Evolutionary conservation across 2,329 filamentous ascomycete genomes (phyloP).

Genomic region (Cladobotryum mycophilum): DNA sequence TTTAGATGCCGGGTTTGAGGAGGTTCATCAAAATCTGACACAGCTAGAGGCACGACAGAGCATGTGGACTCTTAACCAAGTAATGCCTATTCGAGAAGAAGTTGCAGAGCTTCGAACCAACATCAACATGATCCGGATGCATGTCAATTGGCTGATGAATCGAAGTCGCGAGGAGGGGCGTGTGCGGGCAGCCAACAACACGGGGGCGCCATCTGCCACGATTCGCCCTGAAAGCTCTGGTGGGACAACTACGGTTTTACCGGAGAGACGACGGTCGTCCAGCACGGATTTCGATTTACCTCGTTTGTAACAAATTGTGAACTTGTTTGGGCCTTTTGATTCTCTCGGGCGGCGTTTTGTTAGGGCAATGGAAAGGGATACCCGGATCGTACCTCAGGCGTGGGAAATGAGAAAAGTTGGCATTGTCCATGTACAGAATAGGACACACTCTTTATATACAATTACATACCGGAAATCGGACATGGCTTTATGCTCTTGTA

Average conservation of each 20-base stretch:
- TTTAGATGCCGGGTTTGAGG: constrained; percentile 43
- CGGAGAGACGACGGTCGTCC: constrained; percentile 32
- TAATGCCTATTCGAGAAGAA: constrained; percentile 55
- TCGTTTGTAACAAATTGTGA: constrained; percentile 23
- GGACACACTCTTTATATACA: neutral
- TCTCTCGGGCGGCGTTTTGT: neutral
- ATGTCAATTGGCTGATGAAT: constrained; percentile 53
- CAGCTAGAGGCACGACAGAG: constrained; percentile 55
- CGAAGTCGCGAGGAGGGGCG: constrained; percentile 43
- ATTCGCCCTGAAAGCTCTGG: constrained; percentile 27
- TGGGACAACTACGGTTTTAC: constrained; percentile 21
- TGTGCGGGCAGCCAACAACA: constrained; percentile 31
- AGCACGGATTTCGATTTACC: constrained; percentile 33
- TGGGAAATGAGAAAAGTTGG: neutral
- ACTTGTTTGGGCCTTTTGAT: neutral
- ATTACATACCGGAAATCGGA: too few relatives aligned
- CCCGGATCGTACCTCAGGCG: neutral
- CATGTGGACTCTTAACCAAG: constrained; percentile 56
- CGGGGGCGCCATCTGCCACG: constrained; percentile 22
- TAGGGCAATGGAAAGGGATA: neutral
- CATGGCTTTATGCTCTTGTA: too few relatives aligned
- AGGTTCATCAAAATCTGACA: constrained; percentile 49
- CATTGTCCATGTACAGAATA: neutral
- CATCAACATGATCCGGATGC: constrained; percentile 52
- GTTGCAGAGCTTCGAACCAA: constrained; percentile 54